Evolutionary conservation across 2,329 filamentous ascomycete genomes (phyloP).

Genomic region (Teratosphaeria epicoccoides): DNA sequence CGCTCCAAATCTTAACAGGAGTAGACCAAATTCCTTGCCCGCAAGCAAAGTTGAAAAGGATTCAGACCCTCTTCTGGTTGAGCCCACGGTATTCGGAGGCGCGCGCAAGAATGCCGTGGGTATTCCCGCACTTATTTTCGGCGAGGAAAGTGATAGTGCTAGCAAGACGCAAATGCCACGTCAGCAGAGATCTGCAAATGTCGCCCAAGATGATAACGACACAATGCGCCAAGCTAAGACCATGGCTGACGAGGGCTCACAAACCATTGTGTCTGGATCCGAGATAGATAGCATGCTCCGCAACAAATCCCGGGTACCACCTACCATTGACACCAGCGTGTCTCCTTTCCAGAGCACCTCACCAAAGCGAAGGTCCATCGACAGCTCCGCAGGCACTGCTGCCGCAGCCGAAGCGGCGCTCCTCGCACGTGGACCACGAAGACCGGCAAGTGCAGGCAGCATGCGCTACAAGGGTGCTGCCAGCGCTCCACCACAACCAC

Average conservation of each 20-base stretch:
- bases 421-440: slow-evolving; percentile 20
- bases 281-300: slow-evolving; percentile 68
- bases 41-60: background rate
- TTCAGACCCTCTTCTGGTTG: slow-evolving; percentile 3
- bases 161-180: background rate
- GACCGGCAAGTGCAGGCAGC: slow-evolving; percentile 67
- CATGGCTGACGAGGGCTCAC: slow-evolving; percentile 57
- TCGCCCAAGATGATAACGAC: background rate
- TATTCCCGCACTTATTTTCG: slow-evolving; percentile 15
- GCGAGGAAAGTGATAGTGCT: slow-evolving; percentile 7
- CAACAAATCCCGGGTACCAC: slow-evolving; percentile 32
- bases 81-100: slow-evolving; percentile 10
- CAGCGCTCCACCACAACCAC: slow-evolving; percentile 49
- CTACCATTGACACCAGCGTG: slow-evolving; percentile 8
- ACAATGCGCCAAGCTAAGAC: slow-evolving; percentile 7
- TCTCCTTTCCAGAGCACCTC: slow-evolving; percentile 9
- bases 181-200: background rate
- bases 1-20: background rate
- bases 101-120: slow-evolving; percentile 5
- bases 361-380: slow-evolving; percentile 7
- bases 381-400: slow-evolving; percentile 6
- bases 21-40: background rate
- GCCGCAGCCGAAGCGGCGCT: slow-evolving; percentile 12
- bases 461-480: slow-evolving; percentile 39
- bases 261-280: slow-evolving; percentile 73